These are phyloP conservation scores for Conticribra guillardii DNA, from an alignment of 108 stramenopile species.

Conservation along the genomic window DNA sequence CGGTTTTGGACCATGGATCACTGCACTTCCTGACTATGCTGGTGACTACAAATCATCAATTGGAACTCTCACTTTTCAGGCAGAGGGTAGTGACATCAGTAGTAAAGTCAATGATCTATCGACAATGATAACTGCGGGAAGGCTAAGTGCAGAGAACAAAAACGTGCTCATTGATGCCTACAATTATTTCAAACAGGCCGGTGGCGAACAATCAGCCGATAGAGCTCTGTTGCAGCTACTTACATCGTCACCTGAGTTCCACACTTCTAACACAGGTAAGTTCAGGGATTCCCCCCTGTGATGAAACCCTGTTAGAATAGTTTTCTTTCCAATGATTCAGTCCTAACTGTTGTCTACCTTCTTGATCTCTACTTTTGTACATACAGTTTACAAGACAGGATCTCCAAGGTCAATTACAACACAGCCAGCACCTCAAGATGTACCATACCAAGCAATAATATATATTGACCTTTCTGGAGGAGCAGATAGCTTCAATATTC, in stretches of 20 bases:
- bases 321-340: neutral
- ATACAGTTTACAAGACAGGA: slow-evolving; percentile 39
- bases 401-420: slow-evolving; percentile 32
- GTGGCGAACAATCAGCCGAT: slow-evolving; percentile 33
- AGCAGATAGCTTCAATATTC: slow-evolving; percentile 51
- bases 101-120: slow-evolving; percentile 61
- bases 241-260: slow-evolving; percentile 53
- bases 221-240: slow-evolving; percentile 39
- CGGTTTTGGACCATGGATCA: slow-evolving; percentile 34
- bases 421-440: slow-evolving; percentile 22
- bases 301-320: neutral
- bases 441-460: slow-evolving; percentile 53
- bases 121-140: slow-evolving; percentile 56
- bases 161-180: slow-evolving; percentile 31
- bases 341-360: neutral
- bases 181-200: slow-evolving; percentile 15
- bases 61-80: slow-evolving; percentile 24
- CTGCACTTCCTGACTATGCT: slow-evolving; percentile 3
- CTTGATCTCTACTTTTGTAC: too few species aligned
- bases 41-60: slow-evolving; percentile 41
- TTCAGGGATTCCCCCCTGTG: neutral
- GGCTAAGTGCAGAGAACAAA: slow-evolving; percentile 47
- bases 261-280: slow-evolving; percentile 45
- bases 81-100: slow-evolving; percentile 3
- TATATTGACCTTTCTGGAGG: slow-evolving; percentile 48